A percentile compares a stretch with the other conserved stretches of the same genome.
These are phyloP conservation scores for Chlamydomonas incerta DNA, from an alignment of 139 green algal genomes.

Conservation along the genomic window DNA sequence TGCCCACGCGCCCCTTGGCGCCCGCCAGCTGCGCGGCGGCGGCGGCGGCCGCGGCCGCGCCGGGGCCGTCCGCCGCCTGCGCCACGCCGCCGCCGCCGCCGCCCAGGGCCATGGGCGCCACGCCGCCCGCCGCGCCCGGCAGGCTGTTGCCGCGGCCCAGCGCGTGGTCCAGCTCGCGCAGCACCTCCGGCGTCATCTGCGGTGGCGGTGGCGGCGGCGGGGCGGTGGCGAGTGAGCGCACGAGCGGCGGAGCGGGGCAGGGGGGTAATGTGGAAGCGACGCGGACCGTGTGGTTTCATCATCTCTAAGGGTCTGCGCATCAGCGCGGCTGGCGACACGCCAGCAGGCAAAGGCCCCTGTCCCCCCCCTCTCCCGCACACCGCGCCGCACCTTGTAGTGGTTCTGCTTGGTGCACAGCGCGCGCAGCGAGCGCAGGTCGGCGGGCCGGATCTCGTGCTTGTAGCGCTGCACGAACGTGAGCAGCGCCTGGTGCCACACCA, in stretches of 20 bases:
- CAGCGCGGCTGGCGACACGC: too few species aligned
- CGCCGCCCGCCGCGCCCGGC: conserved; percentile 3
- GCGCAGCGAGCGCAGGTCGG: conserved; percentile 85
- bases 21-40: conserved; percentile 6
- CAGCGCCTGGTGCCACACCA: conserved; percentile 98
- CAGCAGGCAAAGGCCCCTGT: not conserved
- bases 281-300: too few species aligned
- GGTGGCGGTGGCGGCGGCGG: not conserved
- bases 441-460: conserved; percentile 89
- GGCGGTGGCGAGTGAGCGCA: too few species aligned
- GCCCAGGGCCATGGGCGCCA: conserved; percentile 28
- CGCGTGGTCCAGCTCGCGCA: conserved; percentile 86
- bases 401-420: conserved; percentile 84
- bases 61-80: not conserved
- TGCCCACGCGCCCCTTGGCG: conserved; percentile 45
- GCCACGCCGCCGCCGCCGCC: not conserved
- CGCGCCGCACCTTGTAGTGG: conserved; percentile 83
- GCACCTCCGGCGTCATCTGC: conserved; percentile 90
- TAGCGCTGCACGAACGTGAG: conserved; percentile 97
- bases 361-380: not conserved
- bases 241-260: too few species aligned
- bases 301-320: too few species aligned
- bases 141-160: conserved; percentile 32
- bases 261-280: too few species aligned
- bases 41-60: not conserved